Percentiles rank a stretch among this genome's conserved stretches.
These are phyloP conservation scores for Barnettozyma pratensis DNA, from an alignment of 805 yeast genomes.

Conservation along the genomic window DNA sequence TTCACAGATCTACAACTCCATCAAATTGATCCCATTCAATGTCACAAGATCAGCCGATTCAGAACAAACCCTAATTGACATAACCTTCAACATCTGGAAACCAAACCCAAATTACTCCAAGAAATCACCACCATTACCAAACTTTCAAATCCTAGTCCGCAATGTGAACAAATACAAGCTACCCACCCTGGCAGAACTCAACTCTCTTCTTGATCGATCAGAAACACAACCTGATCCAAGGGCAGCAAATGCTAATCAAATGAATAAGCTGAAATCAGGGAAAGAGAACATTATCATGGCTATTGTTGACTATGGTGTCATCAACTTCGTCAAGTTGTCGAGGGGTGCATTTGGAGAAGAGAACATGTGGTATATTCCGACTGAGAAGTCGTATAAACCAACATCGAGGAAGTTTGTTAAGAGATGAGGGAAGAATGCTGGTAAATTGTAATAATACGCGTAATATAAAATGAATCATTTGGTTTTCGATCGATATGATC, in stretches of 20 bases:
- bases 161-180: constrained; percentile 39
- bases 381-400: background rate
- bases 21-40: constrained; percentile 26
- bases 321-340: constrained; percentile 37
- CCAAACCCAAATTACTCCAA: constrained; percentile 71
- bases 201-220: constrained; percentile 25
- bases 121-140: constrained; percentile 63
- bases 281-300: constrained; percentile 51
- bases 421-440: too few relatives aligned
- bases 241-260: constrained; percentile 25
- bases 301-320: constrained; percentile 66
- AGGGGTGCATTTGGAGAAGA: constrained; percentile 9
- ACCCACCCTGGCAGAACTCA: constrained; percentile 42
- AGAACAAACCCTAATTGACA: constrained; percentile 14
- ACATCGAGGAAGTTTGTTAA: too few relatives aligned
- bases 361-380: constrained; percentile 11
- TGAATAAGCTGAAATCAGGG: constrained; percentile 45
- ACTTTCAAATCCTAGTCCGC: constrained; percentile 63
- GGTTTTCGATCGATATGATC: too few relatives aligned
- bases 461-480: too few relatives aligned
- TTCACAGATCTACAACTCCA: constrained; percentile 27
- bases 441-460: too few relatives aligned
- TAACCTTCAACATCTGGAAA: constrained; percentile 73
- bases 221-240: constrained; percentile 25
- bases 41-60: background rate